phyloP scores from a whole-genome alignment of 305 asterid species.

The Fraxinus albicans region DNA sequence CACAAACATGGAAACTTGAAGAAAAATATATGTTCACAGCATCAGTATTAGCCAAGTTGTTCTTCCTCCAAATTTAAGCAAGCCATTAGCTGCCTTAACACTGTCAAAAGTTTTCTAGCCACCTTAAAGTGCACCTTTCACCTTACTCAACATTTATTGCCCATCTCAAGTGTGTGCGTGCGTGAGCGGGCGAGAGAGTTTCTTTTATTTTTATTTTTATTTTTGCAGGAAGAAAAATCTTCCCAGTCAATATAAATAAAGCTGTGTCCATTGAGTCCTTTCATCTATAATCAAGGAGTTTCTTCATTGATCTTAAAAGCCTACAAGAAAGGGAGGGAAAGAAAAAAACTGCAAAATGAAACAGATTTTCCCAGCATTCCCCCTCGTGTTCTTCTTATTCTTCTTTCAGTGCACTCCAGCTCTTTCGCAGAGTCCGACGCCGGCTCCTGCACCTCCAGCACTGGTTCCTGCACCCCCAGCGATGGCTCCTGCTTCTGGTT shows the following conservation, averaged over 20 bases:
- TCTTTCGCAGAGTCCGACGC: slow-evolving; percentile 42
- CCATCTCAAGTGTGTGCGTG: slow-evolving; percentile 12
- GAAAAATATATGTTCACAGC: slow-evolving; percentile 20
- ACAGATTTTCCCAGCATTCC: background rate
- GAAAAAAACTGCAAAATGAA: slow-evolving; percentile 19
- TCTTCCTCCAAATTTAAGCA: slow-evolving; percentile 48
- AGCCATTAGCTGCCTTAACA: slow-evolving; percentile 37
- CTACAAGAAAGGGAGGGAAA: background rate
- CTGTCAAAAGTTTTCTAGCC: slow-evolving; percentile 23
- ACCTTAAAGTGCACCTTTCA: background rate
- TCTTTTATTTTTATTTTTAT: background rate
- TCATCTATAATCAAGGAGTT: slow-evolving; percentile 7
- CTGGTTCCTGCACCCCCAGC: background rate
- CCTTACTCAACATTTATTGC: slow-evolving; percentile 25
- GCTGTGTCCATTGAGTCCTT: background rate
- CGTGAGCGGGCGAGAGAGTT: background rate
- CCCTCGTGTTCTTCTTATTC: slow-evolving; percentile 29
- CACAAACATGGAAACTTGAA: slow-evolving; percentile 22
- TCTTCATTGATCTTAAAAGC: background rate
- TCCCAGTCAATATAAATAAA: slow-evolving; percentile 21
- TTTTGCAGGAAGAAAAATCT: background rate
- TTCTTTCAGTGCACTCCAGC: slow-evolving; percentile 19
- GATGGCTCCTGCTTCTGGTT: slow-evolving; percentile 11
- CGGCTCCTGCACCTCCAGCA: slow-evolving; percentile 30
- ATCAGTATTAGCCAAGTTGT: slow-evolving; percentile 21